Evolutionary conservation across 179 eudicot species (phyloP).

Genomic region (Vitellaria paradoxa): DNA sequence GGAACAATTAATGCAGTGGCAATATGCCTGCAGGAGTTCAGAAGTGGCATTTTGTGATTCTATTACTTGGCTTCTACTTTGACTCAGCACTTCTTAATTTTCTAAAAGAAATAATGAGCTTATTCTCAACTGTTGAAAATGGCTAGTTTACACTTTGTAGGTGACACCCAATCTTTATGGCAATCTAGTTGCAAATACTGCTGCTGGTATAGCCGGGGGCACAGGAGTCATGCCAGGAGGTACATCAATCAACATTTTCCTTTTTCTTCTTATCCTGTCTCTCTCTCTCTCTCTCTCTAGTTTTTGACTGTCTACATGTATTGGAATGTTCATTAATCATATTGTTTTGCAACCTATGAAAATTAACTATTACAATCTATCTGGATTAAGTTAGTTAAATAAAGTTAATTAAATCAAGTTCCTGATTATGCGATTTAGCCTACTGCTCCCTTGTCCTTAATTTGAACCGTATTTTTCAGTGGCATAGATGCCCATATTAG

Average conservation of each 20-base stretch:
- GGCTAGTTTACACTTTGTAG: slow-evolving; percentile 31
- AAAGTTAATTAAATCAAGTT: too few relatives aligned
- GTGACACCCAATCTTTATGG: slow-evolving; percentile 97
- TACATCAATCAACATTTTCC: slow-evolving; percentile 22
- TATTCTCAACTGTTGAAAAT: neutral
- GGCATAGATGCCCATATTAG: neutral
- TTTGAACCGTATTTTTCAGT: neutral
- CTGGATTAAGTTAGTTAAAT: too few relatives aligned
- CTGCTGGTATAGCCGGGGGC: slow-evolving; percentile 99
- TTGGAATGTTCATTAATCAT: neutral
- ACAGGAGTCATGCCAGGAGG: slow-evolving; percentile 99
- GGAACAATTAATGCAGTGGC: neutral
- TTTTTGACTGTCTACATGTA: neutral
- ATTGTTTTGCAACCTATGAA: neutral
- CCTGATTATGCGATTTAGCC: neutral
- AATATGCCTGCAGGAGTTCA: neutral
- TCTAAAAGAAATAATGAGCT: neutral
- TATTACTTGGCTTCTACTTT: slow-evolving; percentile 8
- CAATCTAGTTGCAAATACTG: slow-evolving; percentile 88
- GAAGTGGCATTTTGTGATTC: neutral
- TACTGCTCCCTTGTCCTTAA: neutral
- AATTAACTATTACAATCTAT: too few relatives aligned
- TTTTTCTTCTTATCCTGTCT: neutral
- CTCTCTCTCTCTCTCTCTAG: neutral
- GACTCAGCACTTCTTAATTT: neutral